A percentile compares a stretch with the other conserved stretches of the same genome.
Conservation (phyloP, 805 yeast genomes). For the Diddensiella santjacobensis region DNA sequence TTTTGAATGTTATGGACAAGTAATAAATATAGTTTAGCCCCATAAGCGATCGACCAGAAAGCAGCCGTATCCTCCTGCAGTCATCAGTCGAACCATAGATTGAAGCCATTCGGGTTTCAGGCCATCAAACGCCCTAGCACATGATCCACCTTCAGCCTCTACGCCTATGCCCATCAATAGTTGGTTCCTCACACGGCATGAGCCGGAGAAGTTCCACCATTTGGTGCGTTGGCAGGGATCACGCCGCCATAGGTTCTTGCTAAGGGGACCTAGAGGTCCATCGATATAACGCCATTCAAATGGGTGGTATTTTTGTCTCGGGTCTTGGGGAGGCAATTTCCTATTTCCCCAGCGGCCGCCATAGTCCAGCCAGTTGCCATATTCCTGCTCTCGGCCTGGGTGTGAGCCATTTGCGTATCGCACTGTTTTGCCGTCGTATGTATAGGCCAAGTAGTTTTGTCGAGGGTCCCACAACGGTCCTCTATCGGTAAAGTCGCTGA, state of each 20-base stretch:
- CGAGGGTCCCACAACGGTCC: constrained; percentile 96
- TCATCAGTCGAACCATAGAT: constrained; percentile 34
- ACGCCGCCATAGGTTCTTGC: constrained; percentile 65
- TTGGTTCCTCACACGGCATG: constrained; percentile 73
- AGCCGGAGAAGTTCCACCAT: constrained; percentile 89
- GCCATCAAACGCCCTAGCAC: constrained; percentile 61
- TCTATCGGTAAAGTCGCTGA: constrained; percentile 89
- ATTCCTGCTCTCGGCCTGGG: constrained; percentile 49
- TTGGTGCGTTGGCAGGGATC: constrained; percentile 79
- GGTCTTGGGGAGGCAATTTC: constrained; percentile 59
- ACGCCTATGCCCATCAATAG: constrained; percentile 83
- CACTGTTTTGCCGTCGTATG: constrained; percentile 58
- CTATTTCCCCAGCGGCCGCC: constrained; percentile 91
- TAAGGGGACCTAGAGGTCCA: constrained; percentile 90
- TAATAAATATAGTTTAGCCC: constrained; percentile 23
- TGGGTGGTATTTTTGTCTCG: constrained; percentile 80
- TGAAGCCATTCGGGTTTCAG: constrained; percentile 52
- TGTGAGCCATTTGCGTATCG: constrained; percentile 40
- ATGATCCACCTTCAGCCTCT: constrained; percentile 80
- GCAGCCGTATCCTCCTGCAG: constrained; percentile 35
- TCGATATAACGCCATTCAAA: constrained; percentile 88
- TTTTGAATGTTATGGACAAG: too few relatives aligned
- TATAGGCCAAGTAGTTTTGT: constrained; percentile 74
- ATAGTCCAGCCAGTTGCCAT: constrained; percentile 75
- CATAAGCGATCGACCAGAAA: constrained; percentile 29